Conservation (phyloP, 2,329 filamentous ascomycete species). For the Paecilomyces formosus region DNA sequence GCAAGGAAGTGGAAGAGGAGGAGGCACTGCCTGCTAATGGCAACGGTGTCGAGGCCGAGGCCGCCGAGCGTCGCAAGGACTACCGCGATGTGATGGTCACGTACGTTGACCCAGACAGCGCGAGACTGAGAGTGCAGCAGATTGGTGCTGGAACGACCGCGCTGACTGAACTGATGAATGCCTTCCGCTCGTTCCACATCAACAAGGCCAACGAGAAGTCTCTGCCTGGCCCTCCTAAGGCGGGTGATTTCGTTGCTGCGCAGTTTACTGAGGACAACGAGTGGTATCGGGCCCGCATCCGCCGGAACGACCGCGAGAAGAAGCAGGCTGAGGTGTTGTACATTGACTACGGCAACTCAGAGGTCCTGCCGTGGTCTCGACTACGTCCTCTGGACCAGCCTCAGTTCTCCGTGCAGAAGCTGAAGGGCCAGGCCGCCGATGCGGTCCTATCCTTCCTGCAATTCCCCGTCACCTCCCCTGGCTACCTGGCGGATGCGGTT, state of each 20-base stretch:
- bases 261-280: conserved; percentile 82
- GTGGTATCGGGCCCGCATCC: conserved; percentile 90
- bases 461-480: conserved; percentile 63
- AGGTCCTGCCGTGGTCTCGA: conserved; percentile 75
- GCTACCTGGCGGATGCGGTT: conserved; percentile 79
- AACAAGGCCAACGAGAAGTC: conserved; percentile 72
- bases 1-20: conserved; percentile 63
- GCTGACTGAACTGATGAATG: conserved; percentile 78
- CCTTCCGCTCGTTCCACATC: conserved; percentile 86
- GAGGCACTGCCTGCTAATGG: conserved; percentile 44
- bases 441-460: conserved; percentile 84
- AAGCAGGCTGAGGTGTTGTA: conserved; percentile 88
- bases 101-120: conserved; percentile 69
- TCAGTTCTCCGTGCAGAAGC: conserved; percentile 72
- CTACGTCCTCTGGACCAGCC: conserved; percentile 72
- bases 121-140: conserved; percentile 83
- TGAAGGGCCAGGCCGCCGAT: conserved; percentile 81
- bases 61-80: conserved; percentile 64
- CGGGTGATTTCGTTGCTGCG: conserved; percentile 84
- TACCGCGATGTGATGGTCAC: conserved; percentile 93
- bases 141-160: conserved; percentile 79
- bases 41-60: conserved; percentile 45
- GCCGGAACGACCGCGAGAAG: conserved; percentile 83
- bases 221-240: conserved; percentile 71
- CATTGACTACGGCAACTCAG: conserved; percentile 93